These are phyloP conservation scores for Magnaporthiopsis poae DNA, from an alignment of 2,329 filamentous ascomycete genomes.

Conservation along the genomic window DNA sequence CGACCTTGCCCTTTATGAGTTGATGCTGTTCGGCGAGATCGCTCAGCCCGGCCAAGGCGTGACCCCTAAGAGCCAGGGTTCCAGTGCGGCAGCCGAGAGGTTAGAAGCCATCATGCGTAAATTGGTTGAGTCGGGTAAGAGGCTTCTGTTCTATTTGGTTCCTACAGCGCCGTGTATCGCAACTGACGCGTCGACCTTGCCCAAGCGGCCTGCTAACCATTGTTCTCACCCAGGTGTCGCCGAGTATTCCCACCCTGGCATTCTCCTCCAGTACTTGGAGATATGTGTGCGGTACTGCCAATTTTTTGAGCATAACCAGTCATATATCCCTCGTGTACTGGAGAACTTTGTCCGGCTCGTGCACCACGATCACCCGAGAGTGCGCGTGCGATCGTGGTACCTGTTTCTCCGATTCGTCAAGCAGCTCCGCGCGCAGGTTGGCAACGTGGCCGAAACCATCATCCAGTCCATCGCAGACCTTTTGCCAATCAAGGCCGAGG, in stretches of 20 bases:
- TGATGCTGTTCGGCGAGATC: constrained; percentile 90
- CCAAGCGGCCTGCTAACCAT: not conserved
- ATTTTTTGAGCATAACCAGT: constrained; percentile 78
- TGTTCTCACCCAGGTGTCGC: constrained; percentile 58
- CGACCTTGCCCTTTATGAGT: constrained; percentile 86
- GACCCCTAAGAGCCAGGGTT: constrained; percentile 76
- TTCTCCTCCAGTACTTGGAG: constrained; percentile 95
- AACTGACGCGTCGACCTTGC: no score
- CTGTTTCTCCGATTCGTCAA: constrained; percentile 88
- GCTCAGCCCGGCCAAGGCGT: constrained; percentile 80
- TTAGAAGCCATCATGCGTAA: constrained; percentile 87
- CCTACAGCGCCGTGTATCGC: no score
- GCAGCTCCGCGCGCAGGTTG: constrained; percentile 72
- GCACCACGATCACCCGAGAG: constrained; percentile 76
- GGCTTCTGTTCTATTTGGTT: constrained; percentile 2
- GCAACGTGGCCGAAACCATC: constrained; percentile 80
- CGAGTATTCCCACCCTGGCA: constrained; percentile 77
- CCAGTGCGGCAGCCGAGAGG: constrained; percentile 66
- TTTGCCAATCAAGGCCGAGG: constrained; percentile 79
- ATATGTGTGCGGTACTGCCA: constrained; percentile 88
- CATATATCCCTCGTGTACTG: constrained; percentile 74
- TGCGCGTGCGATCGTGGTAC: constrained; percentile 91
- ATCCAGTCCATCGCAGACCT: constrained; percentile 85
- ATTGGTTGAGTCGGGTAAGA: constrained; percentile 82
- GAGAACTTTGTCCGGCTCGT: constrained; percentile 86